phyloP scores from a whole-genome alignment of 768 basidiomycete genomes.

The Russula emetica region DNA sequence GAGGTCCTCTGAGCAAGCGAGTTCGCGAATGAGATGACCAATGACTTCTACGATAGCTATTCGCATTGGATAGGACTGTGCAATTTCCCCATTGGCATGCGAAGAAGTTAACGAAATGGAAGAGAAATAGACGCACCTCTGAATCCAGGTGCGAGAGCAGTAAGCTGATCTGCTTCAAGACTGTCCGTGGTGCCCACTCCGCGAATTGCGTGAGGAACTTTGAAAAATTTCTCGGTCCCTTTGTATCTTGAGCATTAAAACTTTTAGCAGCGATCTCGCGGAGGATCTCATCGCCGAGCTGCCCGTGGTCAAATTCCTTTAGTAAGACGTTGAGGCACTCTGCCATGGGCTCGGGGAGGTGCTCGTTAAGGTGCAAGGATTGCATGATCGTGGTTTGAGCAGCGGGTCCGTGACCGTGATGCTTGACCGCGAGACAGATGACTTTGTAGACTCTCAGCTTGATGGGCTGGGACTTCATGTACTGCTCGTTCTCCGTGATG shows the following conservation, averaged over 20 bases:
- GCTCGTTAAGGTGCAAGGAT: slow-evolving; percentile 88
- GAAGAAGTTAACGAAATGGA: not conserved
- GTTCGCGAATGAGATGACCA: slow-evolving; percentile 77
- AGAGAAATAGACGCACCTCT: slow-evolving; percentile 51
- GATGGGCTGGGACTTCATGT: slow-evolving; percentile 78
- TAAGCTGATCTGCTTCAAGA: slow-evolving; percentile 86
- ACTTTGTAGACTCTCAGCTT: slow-evolving; percentile 77
- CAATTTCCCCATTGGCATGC: not conserved
- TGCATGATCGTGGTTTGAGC: slow-evolving; percentile 92
- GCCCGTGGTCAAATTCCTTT: slow-evolving; percentile 82
- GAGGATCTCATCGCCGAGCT: slow-evolving; percentile 87
- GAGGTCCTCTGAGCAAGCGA: slow-evolving; percentile 52
- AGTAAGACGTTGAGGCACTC: slow-evolving; percentile 77
- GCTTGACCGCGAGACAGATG: slow-evolving; percentile 87
- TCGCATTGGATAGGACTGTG: slow-evolving; percentile 91
- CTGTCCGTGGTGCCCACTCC: slow-evolving; percentile 72
- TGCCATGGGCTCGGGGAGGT: slow-evolving; percentile 90
- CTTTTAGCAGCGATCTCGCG: slow-evolving; percentile 77
- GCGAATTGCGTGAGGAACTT: slow-evolving; percentile 77
- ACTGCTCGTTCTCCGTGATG: slow-evolving; percentile 77
- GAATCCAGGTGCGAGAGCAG: slow-evolving; percentile 85
- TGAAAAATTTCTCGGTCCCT: slow-evolving; percentile 82
- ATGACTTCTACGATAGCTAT: slow-evolving; percentile 91
- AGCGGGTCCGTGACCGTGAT: slow-evolving; percentile 76
- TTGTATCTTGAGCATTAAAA: slow-evolving; percentile 79